Evolutionary conservation across 2,329 filamentous ascomycete genomes (phyloP), one percentile per base, ranked within the genome.

Genomic region (Sporothrix phasma): DNA sequence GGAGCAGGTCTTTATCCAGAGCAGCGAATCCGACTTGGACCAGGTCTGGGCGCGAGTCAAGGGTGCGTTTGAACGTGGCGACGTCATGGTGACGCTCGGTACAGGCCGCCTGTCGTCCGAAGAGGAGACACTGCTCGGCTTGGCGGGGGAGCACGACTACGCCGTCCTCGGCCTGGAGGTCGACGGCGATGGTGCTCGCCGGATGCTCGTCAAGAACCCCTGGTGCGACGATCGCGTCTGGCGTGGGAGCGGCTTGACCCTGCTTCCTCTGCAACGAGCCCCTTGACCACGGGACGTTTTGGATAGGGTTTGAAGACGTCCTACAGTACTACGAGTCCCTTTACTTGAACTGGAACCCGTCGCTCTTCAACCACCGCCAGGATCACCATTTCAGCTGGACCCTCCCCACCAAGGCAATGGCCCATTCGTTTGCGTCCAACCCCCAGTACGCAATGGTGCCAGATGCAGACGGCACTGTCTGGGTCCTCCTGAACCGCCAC

Each of bases 291-390:
- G 0, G 91, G 92, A 90, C 88, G 0, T 95, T 96, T 72, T 97
- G 94, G 93, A 95, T 97, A 76, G 86, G 88, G 26, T 85, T 94
- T 31, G 89, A 96, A 69, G 89, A 92, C 68, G 86, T 97, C 3
- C 83, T 90, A 41, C 92, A 96, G 71, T 87, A 96, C 72, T 99
- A 97, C 68, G 92, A 97, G 73, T 96, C 92, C 19, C 84, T 99
- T 69, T 99, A 97, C 74, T 80, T 99, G 63, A 99, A 97, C 75
- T 99, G 94, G 94, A 97, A 96, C 68, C 92, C 94, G 0, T 82
- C 83, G 0, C 79, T 96, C 0, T 99, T 99, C 75, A 79, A 79
- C 1, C 78, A 89, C 72, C 86, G 92, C 8, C 88, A 96, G 73
- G 92, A 99, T 70, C 85, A 92, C 64, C 94, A 99, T 75, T 96